These are phyloP conservation scores for Globisporangium ultimum DNA, from an alignment of 352 stramenopile genomes.

Conservation along the genomic window DNA sequence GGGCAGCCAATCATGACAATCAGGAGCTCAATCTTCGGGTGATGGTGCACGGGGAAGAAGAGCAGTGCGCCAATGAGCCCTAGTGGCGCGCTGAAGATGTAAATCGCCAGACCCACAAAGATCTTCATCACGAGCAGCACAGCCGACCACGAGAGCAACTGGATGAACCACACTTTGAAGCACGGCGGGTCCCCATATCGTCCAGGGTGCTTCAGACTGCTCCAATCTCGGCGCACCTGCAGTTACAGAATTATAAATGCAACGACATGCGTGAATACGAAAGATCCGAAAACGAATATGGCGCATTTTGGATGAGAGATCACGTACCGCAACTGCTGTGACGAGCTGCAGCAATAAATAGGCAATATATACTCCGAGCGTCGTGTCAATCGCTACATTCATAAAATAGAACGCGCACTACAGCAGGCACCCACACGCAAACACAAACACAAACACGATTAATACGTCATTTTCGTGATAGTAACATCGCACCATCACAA, in stretches of 20 bases:
- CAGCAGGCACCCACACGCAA: neutral
- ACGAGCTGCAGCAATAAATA: slow-evolving; percentile 69
- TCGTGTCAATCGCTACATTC: slow-evolving; percentile 84
- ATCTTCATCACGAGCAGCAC: slow-evolving; percentile 70
- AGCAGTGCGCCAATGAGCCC: slow-evolving; percentile 56
- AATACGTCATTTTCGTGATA: neutral
- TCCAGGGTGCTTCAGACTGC: slow-evolving; percentile 50
- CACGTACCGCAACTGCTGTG: slow-evolving; percentile 48
- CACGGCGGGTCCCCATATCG: slow-evolving; percentile 69
- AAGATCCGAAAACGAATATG: too few relatives aligned
- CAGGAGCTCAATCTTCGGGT: slow-evolving; percentile 75
- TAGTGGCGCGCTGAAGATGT: slow-evolving; percentile 54
- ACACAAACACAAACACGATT: neutral
- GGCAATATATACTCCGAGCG: slow-evolving; percentile 76
- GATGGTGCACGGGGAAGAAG: slow-evolving; percentile 65
- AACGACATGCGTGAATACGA: too few relatives aligned
- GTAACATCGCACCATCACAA: neutral
- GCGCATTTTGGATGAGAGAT: slow-evolving; percentile 3
- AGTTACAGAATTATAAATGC: slow-evolving; percentile 1
- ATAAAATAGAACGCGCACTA: slow-evolving; percentile 87
- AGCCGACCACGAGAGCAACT: slow-evolving; percentile 63
- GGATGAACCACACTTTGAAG: slow-evolving; percentile 56
- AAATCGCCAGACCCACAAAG: slow-evolving; percentile 58
- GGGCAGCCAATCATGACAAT: slow-evolving; percentile 85
- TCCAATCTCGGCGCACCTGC: slow-evolving; percentile 57